Conservation (phyloP, 2,329 filamentous ascomycete genomes). For the Aaosphaeria arxii region DNA sequence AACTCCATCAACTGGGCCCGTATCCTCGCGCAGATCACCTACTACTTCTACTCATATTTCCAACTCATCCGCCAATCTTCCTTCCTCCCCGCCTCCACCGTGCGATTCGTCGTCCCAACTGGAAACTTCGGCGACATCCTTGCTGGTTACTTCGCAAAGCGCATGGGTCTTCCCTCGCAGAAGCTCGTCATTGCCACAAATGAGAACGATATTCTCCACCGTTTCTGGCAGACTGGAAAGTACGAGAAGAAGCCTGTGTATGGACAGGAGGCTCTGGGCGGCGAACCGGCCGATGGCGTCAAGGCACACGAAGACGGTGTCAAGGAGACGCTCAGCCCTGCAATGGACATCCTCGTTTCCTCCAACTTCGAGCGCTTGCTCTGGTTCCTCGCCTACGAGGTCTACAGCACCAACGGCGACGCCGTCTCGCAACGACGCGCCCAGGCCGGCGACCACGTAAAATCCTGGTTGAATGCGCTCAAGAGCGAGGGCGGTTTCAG, state of each 20-base stretch:
- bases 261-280: slow-evolving; percentile 55
- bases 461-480: slow-evolving; percentile 73
- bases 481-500: slow-evolving; percentile 80
- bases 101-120: slow-evolving; percentile 87
- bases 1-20: slow-evolving; percentile 97
- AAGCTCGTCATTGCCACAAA: slow-evolving; percentile 94
- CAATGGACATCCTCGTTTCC: slow-evolving; percentile 96
- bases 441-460: slow-evolving; percentile 69
- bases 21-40: slow-evolving; percentile 93
- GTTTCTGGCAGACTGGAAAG: slow-evolving; percentile 86
- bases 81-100: slow-evolving; percentile 60
- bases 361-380: slow-evolving; percentile 95
- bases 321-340: slow-evolving; percentile 87
- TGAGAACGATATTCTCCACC: slow-evolving; percentile 93
- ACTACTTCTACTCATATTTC: slow-evolving; percentile 97
- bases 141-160: slow-evolving; percentile 85
- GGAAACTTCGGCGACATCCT: slow-evolving; percentile 97
- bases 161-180: slow-evolving; percentile 83
- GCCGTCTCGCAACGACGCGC: slow-evolving; percentile 45
- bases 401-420: slow-evolving; percentile 37
- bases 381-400: slow-evolving; percentile 79
- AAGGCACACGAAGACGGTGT: slow-evolving; percentile 69
- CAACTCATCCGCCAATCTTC: slow-evolving; percentile 60
- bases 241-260: slow-evolving; percentile 80
- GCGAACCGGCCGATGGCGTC: slow-evolving; percentile 54